A percentile compares a stretch with the other conserved stretches of the same genome.
These are phyloP conservation scores for Salix suchowensis DNA, from an alignment of 345 rosid genomes.

Conservation along the genomic window DNA sequence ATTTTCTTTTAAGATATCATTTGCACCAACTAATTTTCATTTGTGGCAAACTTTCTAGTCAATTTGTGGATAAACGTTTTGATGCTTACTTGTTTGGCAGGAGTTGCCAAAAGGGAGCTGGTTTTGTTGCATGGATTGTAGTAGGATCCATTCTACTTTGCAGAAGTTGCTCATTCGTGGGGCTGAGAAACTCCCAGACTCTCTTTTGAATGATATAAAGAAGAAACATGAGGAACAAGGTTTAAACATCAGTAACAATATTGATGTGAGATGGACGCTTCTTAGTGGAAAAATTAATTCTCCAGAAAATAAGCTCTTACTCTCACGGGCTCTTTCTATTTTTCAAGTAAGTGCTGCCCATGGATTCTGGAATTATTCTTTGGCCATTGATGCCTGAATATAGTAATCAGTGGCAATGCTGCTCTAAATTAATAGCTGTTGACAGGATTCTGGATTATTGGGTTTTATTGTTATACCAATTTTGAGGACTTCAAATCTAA, in stretches of 20 bases:
- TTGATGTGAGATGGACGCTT: conserved; percentile 82
- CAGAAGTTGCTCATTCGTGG: conserved; percentile 45
- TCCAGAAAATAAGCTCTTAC: conserved; percentile 55
- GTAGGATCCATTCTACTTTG: conserved; percentile 51
- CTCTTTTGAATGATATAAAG: conserved; percentile 45
- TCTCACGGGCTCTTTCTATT: conserved; percentile 59
- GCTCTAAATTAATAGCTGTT: not conserved
- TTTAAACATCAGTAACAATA: conserved; percentile 25
- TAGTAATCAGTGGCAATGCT: not conserved
- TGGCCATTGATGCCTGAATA: not conserved
- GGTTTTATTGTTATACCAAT: not conserved
- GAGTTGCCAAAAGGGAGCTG: conserved; percentile 84
- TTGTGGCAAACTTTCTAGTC: not conserved
- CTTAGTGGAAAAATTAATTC: conserved; percentile 54
- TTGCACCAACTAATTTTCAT: not conserved
- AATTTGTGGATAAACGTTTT: not conserved
- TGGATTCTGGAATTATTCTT: not conserved
- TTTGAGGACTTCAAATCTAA: not conserved
- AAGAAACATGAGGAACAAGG: conserved; percentile 43
- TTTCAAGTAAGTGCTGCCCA: conserved; percentile 56
- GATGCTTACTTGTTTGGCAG: conserved; percentile 39
- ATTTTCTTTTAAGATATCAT: not conserved
- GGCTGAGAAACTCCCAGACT: conserved; percentile 61
- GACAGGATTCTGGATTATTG: not conserved
- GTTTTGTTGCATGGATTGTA: conserved; percentile 70